Evolutionary conservation across 1,284 basidiomycete species (phyloP), one percentile per base, ranked within the genome.

Genomic region (Ustilago tritici): DNA sequence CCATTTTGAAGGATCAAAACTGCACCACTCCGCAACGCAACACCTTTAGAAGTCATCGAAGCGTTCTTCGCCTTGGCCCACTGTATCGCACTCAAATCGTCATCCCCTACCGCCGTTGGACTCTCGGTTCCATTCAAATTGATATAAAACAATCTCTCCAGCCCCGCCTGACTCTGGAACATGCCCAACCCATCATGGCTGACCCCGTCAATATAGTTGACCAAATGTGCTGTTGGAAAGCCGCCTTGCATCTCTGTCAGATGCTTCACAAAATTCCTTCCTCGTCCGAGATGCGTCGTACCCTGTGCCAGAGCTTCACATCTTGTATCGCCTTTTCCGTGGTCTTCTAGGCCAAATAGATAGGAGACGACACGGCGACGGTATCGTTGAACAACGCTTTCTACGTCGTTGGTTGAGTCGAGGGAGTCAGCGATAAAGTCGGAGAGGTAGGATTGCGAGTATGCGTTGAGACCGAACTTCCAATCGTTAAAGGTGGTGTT

Each of bases 81-180:
- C 23, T 62, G 54, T 0, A 7, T 49, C 8, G 49, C 61, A 46
- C 67, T 75, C 9, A 41, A 19, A 56, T 79, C 77, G 28, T 72
- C 70, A 54, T 79, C 61, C 0, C 78, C 79, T 9, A 81, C 79
- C 0, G 76, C 79, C 6, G 62, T 76, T 2, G 79, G 76, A 34
- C 46, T 35, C 56, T 81, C 79, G 1, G 70, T 74, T 0, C 79
- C 79, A 40, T 76, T 61, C 5, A 81, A 43, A 46, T 81, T 79
- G 55, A 78, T 79, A 28, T 47, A 81, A 31, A 81, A 81, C 14
- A 81, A 31, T 14, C 79, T 50, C 36, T 79, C 72, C 8, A 81
- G n/a, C 0, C 79, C 79, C 0, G 74, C 56, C 36, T 73, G 23
- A 43, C 72, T 76, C 35, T 49, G 35, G 35, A 77, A 81, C 79